These are phyloP conservation scores for Ogataea kodamae DNA, from an alignment of 805 yeast genomes.

Conservation along the genomic window DNA sequence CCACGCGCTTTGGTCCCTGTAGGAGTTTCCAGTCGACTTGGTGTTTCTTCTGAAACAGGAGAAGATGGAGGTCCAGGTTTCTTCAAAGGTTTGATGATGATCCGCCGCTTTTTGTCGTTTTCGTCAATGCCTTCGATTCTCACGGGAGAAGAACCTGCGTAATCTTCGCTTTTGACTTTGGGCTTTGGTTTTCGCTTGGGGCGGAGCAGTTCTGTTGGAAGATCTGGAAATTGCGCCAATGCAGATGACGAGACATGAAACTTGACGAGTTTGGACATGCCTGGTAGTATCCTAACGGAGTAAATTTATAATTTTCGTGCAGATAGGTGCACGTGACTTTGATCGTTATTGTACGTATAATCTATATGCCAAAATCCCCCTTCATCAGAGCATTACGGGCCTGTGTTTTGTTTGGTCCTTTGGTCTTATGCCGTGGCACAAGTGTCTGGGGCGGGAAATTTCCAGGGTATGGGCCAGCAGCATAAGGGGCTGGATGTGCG, in stretches of 20 bases:
- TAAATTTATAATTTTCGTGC: no score
- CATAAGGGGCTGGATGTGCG: constrained; percentile 1
- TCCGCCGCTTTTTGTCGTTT: constrained; percentile 9
- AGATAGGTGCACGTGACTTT: no score
- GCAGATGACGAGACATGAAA: constrained; percentile 14
- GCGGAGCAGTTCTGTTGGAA: constrained; percentile 10
- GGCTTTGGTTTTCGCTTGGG: constrained; percentile 7
- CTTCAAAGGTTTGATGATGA: constrained; percentile 8
- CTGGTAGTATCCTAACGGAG: no score
- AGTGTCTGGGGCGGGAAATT: constrained; percentile 34
- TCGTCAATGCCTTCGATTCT: constrained; percentile 19
- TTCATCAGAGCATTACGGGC: constrained; percentile 62
- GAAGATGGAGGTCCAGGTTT: constrained; percentile 12
- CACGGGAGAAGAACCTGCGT: constrained; percentile 17
- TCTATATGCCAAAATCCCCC: constrained; percentile 64
- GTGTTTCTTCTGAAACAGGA: constrained; percentile 12
- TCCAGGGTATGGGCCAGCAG: constrained; percentile 1
- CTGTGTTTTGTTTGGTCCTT: constrained; percentile 46
- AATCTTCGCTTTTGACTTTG: constrained; percentile 14
- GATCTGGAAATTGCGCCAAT: constrained; percentile 12
- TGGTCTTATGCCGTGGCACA: constrained; percentile 45
- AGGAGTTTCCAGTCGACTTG: constrained; percentile 23
- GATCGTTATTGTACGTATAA: background rate
- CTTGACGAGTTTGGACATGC: constrained; percentile 17
- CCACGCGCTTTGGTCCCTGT: constrained; percentile 16